Evolutionary conservation across 31 red algal species (phyloP).

Genomic region (Bonnemaisonia californica): DNA sequence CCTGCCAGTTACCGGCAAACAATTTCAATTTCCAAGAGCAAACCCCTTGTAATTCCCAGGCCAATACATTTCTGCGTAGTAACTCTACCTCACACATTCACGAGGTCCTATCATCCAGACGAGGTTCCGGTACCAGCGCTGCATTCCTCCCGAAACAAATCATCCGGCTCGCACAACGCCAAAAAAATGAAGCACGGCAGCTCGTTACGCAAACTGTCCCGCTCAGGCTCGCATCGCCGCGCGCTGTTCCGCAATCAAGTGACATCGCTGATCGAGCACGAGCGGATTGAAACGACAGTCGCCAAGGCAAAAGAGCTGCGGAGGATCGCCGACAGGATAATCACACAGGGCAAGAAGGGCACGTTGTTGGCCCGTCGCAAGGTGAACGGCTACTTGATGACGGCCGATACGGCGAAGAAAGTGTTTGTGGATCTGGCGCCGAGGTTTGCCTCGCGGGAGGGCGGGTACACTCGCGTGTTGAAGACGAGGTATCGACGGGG

Average conservation of each 20-base stretch:
- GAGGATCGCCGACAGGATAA: conserved; percentile 79
- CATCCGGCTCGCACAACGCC: not conserved
- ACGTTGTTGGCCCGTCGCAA: conserved; percentile 36
- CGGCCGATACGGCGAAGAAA: conserved; percentile 54
- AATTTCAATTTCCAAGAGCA: no score
- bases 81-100: no score
- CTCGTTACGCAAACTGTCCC: conserved; percentile 63
- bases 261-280: conserved; percentile 85
- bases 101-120: no score
- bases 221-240: conserved; percentile 66
- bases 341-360: conserved; percentile 79
- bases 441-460: conserved; percentile 56
- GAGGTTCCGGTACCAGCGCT: not conserved
- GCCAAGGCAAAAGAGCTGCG: conserved; percentile 96
- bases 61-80: no score
- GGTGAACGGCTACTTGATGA: conserved; percentile 65
- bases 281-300: conserved; percentile 92
- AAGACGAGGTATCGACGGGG: conserved; percentile 75
- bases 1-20: no score
- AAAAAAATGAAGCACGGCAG: conserved; percentile 73
- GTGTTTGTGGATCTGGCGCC: conserved; percentile 71
- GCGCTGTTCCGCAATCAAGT: conserved; percentile 88
- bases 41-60: no score
- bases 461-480: conserved; percentile 88
- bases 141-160: not conserved